Evolutionary conservation across 768 basidiomycete species (phyloP).

Genomic region (Leccinum variicolor): DNA sequence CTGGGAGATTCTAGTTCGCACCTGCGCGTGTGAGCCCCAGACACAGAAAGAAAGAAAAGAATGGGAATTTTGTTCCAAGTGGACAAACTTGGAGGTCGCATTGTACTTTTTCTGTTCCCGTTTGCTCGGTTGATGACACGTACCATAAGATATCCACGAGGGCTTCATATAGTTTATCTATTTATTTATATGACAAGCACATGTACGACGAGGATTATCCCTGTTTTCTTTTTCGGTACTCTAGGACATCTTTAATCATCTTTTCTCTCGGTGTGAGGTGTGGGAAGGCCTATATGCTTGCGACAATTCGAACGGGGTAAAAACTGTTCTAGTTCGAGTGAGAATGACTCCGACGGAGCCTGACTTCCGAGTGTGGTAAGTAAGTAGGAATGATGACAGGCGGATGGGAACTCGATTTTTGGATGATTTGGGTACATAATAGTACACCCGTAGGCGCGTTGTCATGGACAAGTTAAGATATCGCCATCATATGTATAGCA

Average conservation of each 20-base stretch:
- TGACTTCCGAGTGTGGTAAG: no score
- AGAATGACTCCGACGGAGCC: neutral
- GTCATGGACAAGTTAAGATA: neutral
- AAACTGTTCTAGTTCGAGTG: neutral
- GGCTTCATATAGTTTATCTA: neutral
- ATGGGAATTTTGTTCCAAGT: neutral
- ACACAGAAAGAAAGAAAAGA: neutral
- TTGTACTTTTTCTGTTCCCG: neutral
- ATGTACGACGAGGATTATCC: neutral
- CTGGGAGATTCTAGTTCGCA: neutral
- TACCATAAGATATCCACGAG: neutral
- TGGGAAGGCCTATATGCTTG: neutral
- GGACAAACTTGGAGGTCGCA: neutral
- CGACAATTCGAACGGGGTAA: neutral
- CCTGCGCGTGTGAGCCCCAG: neutral
- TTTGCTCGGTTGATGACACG: neutral
- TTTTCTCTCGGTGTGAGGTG: neutral
- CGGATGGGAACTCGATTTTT: neutral
- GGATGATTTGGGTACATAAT: neutral
- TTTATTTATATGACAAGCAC: neutral
- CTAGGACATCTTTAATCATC: neutral
- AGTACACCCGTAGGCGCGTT: neutral
- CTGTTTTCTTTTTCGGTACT: neutral
- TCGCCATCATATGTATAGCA: no score
- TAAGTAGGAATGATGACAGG: neutral